These are phyloP conservation scores for Candida loeiensis DNA, from an alignment of 805 yeast species.

Conservation along the genomic window DNA sequence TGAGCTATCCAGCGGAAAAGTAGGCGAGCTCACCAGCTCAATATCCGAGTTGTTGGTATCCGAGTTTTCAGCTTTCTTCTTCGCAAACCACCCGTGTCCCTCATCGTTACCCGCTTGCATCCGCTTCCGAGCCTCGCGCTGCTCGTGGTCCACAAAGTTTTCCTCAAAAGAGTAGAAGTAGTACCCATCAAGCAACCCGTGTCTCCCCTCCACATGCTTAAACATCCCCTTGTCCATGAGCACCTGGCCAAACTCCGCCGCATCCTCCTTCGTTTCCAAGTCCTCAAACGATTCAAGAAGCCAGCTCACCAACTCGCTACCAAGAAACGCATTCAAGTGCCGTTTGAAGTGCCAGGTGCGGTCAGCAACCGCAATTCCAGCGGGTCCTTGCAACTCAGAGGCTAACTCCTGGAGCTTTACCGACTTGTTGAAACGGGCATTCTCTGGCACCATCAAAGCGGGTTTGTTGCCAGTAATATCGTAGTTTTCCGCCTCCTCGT, in stretches of 20 bases:
- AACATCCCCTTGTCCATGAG: conserved; percentile 71
- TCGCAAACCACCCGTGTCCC: conserved; percentile 5
- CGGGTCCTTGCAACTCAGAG: conserved; percentile 62
- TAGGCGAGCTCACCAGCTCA: conserved; percentile 28
- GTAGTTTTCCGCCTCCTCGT: conserved; percentile 42
- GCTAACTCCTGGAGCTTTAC: conserved; percentile 55
- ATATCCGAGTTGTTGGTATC: conserved; percentile 25
- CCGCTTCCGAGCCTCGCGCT: neutral
- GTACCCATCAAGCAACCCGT: conserved; percentile 87
- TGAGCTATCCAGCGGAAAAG: conserved; percentile 14
- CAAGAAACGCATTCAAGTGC: conserved; percentile 76
- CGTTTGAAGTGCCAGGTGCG: conserved; percentile 88
- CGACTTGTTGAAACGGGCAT: conserved; percentile 44
- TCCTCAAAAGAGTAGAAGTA: conserved; percentile 75
- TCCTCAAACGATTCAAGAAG: conserved; percentile 73
- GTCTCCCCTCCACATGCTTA: conserved; percentile 78
- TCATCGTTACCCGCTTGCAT: conserved; percentile 2
- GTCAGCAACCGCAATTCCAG: conserved; percentile 64
- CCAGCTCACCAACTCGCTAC: conserved; percentile 86
- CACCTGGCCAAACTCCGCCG: conserved; percentile 72
- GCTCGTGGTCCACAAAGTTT: conserved; percentile 40
- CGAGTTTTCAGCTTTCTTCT: conserved; percentile 12
- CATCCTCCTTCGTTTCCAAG: conserved; percentile 78
- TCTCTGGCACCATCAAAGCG: conserved; percentile 30
- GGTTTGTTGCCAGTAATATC: conserved; percentile 36